Evolutionary conservation across 192 early-diverging fungal species (phyloP), one percentile per base, ranked within the genome.

Genomic region (Coemansia sp.): DNA sequence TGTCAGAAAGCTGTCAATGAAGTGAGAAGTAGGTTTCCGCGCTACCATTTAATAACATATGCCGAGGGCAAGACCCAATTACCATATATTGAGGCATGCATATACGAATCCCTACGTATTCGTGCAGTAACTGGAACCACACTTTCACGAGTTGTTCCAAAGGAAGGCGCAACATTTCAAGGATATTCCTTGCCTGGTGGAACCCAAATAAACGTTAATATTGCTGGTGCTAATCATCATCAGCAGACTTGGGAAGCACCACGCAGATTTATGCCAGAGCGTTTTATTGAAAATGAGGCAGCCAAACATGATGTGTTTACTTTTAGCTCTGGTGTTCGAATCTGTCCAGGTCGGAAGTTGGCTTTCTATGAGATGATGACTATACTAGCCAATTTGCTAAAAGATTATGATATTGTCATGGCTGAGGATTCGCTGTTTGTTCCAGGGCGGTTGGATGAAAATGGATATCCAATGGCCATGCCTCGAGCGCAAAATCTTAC

Each of bases 31-130:
- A 55, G 1, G 26, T 83, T 83, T 44, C 49, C 72, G 18, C 57
- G 47, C 25, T 24, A 56, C 22, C 68, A 83, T 24, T 4, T 48
- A 2, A 78, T 83, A 28, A 60, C 54, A 3, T 82, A 71, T 30
- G 57, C 54, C 7, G 68, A 74, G 41, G 68, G 63, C 54, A 75
- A 73, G 47, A 55, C 57, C 2, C 38, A 52, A 3, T 52, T 78
- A 22, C 68, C 75, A n/a, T 82, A 74, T 25, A 10, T 82, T 22
- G 71, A 78, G 22, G 81, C 75, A 0, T 73, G 73, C 38, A 74
- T 82, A 34, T 66, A 69, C 62, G 81, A 82, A 53, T 63, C 75
- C 0, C 12, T 82, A 62, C 56, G 81, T 7, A 57, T 82, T 6
- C 65, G 56, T 1, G 56, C 68, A 0, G 75, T 74, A 0, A 62